These are phyloP conservation scores for Amanita fuliginea DNA, from an alignment of 768 basidiomycete species.

Conservation along the genomic window DNA sequence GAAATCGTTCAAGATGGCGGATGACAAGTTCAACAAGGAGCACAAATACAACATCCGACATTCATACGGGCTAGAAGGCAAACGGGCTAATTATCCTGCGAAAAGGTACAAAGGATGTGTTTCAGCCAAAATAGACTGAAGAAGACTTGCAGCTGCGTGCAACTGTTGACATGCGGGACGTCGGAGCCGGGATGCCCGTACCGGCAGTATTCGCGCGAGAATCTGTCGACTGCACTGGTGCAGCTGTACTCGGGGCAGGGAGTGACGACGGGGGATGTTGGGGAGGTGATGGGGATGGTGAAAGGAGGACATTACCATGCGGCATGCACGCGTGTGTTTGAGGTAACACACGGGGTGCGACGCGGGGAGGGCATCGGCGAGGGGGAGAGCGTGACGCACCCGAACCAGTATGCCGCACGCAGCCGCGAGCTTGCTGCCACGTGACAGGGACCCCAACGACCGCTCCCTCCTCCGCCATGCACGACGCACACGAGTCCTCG, in stretches of 20 bases:
- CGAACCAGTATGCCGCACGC: conserved; percentile 78
- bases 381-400: conserved; percentile 87
- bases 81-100: conserved; percentile 88
- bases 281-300: conserved; percentile 74
- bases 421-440: conserved; percentile 44
- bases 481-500: not conserved
- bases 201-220: conserved; percentile 77
- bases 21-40: conserved; percentile 97
- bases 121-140: not conserved
- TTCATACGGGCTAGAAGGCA: conserved; percentile 88
- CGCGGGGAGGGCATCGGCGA: conserved; percentile 84
- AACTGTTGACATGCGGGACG: conserved; percentile 59
- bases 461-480: not conserved
- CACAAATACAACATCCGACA: conserved; percentile 97
- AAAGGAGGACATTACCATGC: conserved; percentile 83
- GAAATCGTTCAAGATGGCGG: conserved; percentile 72
- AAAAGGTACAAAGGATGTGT: conserved; percentile 49
- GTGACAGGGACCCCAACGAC: not conserved
- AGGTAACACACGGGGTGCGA: conserved; percentile 84
- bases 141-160: conserved; percentile 60
- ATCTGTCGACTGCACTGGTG: conserved; percentile 67
- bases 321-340: conserved; percentile 94
- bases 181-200: conserved; percentile 87
- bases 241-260: conserved; percentile 56
- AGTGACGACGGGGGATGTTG: conserved; percentile 56